phyloP scores from a whole-genome alignment of 805 yeast genomes.

The Novakomyces olei region DNA sequence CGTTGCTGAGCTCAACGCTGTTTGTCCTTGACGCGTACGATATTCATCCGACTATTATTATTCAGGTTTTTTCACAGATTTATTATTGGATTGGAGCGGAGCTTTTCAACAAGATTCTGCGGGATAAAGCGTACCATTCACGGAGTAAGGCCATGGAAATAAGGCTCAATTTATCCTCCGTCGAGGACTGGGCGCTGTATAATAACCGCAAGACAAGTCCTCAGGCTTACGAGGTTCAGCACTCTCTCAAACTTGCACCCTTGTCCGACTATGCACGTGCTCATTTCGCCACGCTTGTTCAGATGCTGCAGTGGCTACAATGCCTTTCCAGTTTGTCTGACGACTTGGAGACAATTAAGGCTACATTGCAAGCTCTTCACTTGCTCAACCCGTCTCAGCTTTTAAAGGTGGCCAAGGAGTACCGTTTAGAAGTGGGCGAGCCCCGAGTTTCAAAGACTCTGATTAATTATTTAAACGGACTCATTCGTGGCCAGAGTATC shows the following conservation, averaged over 20 bases:
- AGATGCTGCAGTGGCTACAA: constrained; percentile 77
- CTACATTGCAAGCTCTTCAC: constrained; percentile 33
- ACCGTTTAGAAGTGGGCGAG: constrained; percentile 71
- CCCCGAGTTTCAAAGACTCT: constrained; percentile 35
- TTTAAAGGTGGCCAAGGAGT: constrained; percentile 45
- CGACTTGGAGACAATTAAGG: constrained; percentile 19
- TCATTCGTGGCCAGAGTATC: no score
- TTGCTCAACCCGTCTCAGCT: constrained; percentile 49
- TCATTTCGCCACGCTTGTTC: constrained; percentile 51
- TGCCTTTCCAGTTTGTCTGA: constrained; percentile 51
- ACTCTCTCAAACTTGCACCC: background rate
- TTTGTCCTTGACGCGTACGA: constrained; percentile 66
- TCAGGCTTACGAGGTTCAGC: no score
- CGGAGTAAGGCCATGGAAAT: constrained; percentile 78
- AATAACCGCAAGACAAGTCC: no score
- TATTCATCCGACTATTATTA: constrained; percentile 54
- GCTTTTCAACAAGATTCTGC: constrained; percentile 49
- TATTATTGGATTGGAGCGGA: constrained; percentile 55
- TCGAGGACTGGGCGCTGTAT: constrained; percentile 83
- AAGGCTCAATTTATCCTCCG: constrained; percentile 57
- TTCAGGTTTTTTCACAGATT: constrained; percentile 57
- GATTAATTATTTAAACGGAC: constrained; percentile 23
- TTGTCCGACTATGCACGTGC: background rate
- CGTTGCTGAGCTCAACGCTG: constrained; percentile 69
- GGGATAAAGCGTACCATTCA: constrained; percentile 46